Base-by-base conservation (phyloP, 345 rosid species). In the Citrus hindsii region DNA sequence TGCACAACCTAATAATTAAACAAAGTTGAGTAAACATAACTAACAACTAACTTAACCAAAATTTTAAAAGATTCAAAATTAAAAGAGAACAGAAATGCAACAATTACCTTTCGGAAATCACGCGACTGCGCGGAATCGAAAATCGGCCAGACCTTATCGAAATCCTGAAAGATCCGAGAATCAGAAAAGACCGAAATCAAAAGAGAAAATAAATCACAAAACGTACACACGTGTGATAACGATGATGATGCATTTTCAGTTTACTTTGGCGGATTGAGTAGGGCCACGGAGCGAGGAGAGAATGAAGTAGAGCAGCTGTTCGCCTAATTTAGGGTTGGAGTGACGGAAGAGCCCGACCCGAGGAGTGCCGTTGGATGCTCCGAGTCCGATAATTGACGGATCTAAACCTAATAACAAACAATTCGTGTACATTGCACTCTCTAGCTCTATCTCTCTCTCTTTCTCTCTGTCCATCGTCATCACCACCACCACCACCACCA, bases 371-470 rank as follows among this genome's bases (percentile, higher is more conserved):
- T 87, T 94, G 86, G 97, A 86, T 59, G 90, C 84, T 85, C 96
- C 96, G 85, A 87, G 86, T 37, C 99, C 99, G 86, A 96, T 96
- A 63, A 92, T 77, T 76, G 82, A 84, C 79, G 98, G 98, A 94
- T 96, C 99, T 90, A 96, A 82, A 65, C 99, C 99, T 81, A 96
- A 89, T 58, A 96, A 87, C 85, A 92, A 84, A 55, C 98, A 96
- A 86, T 96, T 96, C 24, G 99, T 96, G 89, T 96, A 96, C 99
- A 96, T 92, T 92, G 99, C 98, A 79, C 98, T 94, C 91, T 96
- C 99, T 25, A 96, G 95, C 92, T 92, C 98, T 30, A 92, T 83
- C 87, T 96, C 99, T 85, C 99, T 92, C 85, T 96, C 99, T 93
- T 94, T 96, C 84, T 96, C 99, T 88, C 98, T 88, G 81, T 94